Evolutionary conservation across 2,329 filamentous ascomycete species (phyloP).

Genomic region (Scopulariopsis brevicaulis): DNA sequence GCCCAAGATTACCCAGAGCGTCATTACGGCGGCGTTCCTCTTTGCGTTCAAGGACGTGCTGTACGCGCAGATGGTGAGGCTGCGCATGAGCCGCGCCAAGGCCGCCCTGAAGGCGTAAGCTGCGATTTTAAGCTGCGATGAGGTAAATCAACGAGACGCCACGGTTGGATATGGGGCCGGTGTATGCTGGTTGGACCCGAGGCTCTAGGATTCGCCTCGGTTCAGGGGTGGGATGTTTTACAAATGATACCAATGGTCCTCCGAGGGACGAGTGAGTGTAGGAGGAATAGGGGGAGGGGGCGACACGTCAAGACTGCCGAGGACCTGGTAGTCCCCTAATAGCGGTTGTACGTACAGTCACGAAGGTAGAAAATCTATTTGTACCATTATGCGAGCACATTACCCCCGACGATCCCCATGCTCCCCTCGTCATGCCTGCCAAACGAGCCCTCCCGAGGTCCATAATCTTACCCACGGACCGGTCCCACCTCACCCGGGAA

Average conservation of each 20-base stretch:
- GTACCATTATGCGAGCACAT: not conserved
- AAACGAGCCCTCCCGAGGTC: not conserved
- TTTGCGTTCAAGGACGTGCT: constrained; percentile 98
- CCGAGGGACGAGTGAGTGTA: not conserved
- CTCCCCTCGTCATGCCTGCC: not conserved
- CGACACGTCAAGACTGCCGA: not conserved
- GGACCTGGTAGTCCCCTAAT: not conserved
- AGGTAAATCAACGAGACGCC: not conserved
- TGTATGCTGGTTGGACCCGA: not conserved
- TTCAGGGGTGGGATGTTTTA: not conserved
- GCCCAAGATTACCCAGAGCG: constrained; percentile 93
- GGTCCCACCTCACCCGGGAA: not conserved
- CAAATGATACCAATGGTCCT: constrained; percentile 3
- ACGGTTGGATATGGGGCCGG: not conserved
- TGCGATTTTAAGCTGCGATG: not conserved
- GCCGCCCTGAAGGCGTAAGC: constrained; percentile 14
- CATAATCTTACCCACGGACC: not conserved
- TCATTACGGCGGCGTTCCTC: constrained; percentile 88
- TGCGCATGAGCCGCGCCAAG: constrained; percentile 37
- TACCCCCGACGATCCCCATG: not conserved
- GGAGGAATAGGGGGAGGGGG: not conserved
- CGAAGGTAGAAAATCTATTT: not conserved
- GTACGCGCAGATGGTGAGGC: constrained; percentile 68
- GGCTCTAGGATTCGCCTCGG: not conserved
- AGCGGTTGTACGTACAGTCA: no score